A percentile compares a stretch with the other conserved stretches of the same genome.
These are phyloP conservation scores for Kodamaea fungicola DNA, from an alignment of 1,139 yeast species.

Conservation along the genomic window DNA sequence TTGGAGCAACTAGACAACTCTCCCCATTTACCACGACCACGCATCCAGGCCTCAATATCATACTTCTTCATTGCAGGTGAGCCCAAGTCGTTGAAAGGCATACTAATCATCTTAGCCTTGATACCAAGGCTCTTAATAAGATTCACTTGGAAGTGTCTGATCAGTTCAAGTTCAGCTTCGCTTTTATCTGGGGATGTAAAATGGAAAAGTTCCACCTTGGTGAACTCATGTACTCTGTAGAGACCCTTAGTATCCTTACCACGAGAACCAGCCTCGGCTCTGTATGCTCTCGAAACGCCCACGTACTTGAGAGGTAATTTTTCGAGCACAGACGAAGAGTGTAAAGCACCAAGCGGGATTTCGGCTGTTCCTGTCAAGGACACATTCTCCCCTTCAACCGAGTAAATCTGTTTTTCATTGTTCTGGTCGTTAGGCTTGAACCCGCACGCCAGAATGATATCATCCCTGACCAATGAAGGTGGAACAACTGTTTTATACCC, in stretches of 20 bases:
- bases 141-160: slow-evolving; percentile 62
- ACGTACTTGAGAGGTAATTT: slow-evolving; percentile 55
- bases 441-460: slow-evolving; percentile 85
- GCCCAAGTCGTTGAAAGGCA: slow-evolving; percentile 91
- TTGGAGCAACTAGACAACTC: slow-evolving; percentile 90
- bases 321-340: slow-evolving; percentile 28
- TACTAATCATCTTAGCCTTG: slow-evolving; percentile 74
- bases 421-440: slow-evolving; percentile 91
- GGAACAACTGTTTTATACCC: slow-evolving; percentile 78
- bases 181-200: slow-evolving; percentile 58
- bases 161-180: slow-evolving; percentile 50
- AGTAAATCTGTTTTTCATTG: slow-evolving; percentile 82
- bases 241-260: slow-evolving; percentile 92
- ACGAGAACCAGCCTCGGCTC: slow-evolving; percentile 98
- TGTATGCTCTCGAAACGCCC: slow-evolving; percentile 82
- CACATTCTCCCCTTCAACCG: slow-evolving; percentile 45
- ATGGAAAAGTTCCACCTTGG: slow-evolving; percentile 91
- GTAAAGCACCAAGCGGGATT: slow-evolving; percentile 84
- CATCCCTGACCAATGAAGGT: slow-evolving; percentile 80
- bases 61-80: slow-evolving; percentile 90
- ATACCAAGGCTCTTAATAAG: slow-evolving; percentile 68
- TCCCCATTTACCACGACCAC: slow-evolving; percentile 92
- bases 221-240: slow-evolving; percentile 94
- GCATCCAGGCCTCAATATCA: slow-evolving; percentile 99
- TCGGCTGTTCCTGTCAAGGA: slow-evolving; percentile 95